Percentiles rank a stretch among this genome's conserved stretches.
phyloP scores from a whole-genome alignment of 2,329 filamentous ascomycete genomes.

The Ophiostoma perfectum region DNA sequence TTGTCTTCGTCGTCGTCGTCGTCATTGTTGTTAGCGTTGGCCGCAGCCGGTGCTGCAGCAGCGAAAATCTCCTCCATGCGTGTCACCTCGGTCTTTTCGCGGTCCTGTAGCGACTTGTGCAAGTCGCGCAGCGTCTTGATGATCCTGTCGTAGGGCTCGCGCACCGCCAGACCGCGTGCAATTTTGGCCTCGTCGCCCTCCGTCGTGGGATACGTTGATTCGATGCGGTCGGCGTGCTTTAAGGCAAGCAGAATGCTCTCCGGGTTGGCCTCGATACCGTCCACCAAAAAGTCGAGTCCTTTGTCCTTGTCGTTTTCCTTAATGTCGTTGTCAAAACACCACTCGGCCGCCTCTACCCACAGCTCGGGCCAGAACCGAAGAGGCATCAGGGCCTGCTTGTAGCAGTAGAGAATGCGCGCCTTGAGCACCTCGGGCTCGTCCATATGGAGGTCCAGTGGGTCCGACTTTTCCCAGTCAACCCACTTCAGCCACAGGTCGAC shows the following conservation, averaged over 20 bases:
- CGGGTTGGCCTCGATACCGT: constrained; percentile 83
- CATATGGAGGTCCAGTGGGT: constrained; percentile 77
- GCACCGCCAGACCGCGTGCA: constrained; percentile 70
- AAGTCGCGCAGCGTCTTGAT: constrained; percentile 85
- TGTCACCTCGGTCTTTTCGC: constrained; percentile 53
- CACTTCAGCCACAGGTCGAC: constrained; percentile 87
- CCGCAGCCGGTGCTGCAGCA: constrained; percentile 27
- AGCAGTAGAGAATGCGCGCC: constrained; percentile 78
- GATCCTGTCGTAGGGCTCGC: constrained; percentile 76
- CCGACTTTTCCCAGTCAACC: constrained; percentile 92
- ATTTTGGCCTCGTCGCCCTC: constrained; percentile 70
- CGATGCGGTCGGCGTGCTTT: constrained; percentile 81
- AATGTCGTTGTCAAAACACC: constrained; percentile 76
- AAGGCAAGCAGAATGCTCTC: constrained; percentile 89
- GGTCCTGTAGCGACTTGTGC: constrained; percentile 64
- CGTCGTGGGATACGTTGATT: constrained; percentile 68
- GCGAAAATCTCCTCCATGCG: constrained; percentile 50
- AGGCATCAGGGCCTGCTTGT: constrained; percentile 90
- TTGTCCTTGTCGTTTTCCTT: constrained; percentile 52
- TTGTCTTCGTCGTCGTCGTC: constrained; percentile 32
- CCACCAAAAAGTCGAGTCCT: constrained; percentile 71
- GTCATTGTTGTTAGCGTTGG: constrained; percentile 24
- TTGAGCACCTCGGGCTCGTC: constrained; percentile 73
- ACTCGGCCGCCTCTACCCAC: constrained; percentile 92
- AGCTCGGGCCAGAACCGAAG: constrained; percentile 92